Evolutionary conservation across 192 early-diverging fungal species (phyloP).

Genomic region (Umbelopsis sp.): DNA sequence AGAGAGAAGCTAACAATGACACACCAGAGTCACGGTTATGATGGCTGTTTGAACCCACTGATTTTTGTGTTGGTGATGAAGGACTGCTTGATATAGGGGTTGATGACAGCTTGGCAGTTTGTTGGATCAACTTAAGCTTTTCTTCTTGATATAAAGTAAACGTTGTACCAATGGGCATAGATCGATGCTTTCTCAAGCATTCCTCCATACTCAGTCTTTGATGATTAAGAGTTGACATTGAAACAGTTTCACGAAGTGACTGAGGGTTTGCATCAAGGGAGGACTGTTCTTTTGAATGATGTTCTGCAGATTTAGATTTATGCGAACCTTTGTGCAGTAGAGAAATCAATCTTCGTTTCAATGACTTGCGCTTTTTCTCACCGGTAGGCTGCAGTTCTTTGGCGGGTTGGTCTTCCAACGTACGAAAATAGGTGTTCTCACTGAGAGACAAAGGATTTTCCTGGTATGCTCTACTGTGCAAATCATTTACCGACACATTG

Average conservation of each 20-base stretch:
- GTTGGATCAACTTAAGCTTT: background rate
- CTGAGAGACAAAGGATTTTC: background rate
- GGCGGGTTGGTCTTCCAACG: background rate
- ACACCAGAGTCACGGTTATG: background rate
- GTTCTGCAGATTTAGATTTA: background rate
- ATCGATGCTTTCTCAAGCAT: background rate
- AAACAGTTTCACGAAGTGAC: background rate
- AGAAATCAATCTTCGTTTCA: background rate
- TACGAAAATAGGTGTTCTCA: background rate
- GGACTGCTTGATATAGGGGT: background rate
- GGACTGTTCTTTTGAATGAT: background rate
- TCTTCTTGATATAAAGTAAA: conserved; percentile 1
- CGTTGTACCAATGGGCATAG: background rate
- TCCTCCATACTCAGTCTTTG: background rate
- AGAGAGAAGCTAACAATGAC: background rate
- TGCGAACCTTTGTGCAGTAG: background rate
- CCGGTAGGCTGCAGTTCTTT: background rate
- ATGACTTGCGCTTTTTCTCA: background rate
- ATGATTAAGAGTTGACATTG: conserved; percentile 1
- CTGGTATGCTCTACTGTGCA: background rate
- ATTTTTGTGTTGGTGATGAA: background rate
- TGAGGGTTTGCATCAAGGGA: background rate
- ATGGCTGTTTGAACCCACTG: background rate
- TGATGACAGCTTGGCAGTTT: background rate
- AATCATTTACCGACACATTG: background rate